phyloP scores from a whole-genome alignment of 495 filamentous ascomycete species.

The Talaromyces wortmannii region DNA sequence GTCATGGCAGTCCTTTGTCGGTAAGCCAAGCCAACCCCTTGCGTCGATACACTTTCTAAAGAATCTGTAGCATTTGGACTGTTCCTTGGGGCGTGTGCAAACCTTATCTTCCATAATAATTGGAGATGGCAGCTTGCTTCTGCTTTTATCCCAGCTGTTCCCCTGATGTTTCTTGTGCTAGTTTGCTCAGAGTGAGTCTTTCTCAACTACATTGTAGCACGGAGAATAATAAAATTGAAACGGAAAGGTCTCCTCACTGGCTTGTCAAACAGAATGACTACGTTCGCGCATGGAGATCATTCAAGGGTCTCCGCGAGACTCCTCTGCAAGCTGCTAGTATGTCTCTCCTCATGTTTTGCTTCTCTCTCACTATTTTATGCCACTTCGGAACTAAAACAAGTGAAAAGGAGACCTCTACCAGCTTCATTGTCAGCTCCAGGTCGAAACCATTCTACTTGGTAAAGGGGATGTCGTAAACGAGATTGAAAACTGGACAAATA shows the following conservation, averaged over 20 bases:
- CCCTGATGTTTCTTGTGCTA: conserved; percentile 6
- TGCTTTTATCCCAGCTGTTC: conserved; percentile 7
- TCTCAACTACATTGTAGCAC: not conserved
- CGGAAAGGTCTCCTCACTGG: conserved; percentile 6
- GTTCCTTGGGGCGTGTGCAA: not conserved
- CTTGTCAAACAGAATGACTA: conserved; percentile 8
- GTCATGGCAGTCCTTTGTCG: conserved; percentile 3
- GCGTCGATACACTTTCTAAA: not conserved
- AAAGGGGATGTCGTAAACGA: not conserved
- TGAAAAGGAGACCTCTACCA: conserved; percentile 8
- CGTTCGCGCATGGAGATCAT: conserved; percentile 4
- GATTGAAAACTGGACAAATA: not conserved
- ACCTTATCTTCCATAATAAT: conserved; percentile 2
- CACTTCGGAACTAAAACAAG: not conserved
- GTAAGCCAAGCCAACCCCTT: not conserved
- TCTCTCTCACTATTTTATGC: too few species aligned
- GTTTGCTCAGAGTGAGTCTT: conserved; percentile 8
- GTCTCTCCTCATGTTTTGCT: not conserved
- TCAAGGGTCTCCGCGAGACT: conserved; percentile 6
- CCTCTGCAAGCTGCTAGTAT: conserved; percentile 8
- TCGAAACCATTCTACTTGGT: conserved; percentile 5
- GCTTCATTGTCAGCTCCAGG: conserved; percentile 7
- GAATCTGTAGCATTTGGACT: conserved; percentile 1
- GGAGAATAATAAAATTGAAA: not conserved
- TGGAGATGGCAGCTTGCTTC: conserved; percentile 9